Conservation (phyloP, 1,139 yeast species). For the Hansenula anomala region DNA sequence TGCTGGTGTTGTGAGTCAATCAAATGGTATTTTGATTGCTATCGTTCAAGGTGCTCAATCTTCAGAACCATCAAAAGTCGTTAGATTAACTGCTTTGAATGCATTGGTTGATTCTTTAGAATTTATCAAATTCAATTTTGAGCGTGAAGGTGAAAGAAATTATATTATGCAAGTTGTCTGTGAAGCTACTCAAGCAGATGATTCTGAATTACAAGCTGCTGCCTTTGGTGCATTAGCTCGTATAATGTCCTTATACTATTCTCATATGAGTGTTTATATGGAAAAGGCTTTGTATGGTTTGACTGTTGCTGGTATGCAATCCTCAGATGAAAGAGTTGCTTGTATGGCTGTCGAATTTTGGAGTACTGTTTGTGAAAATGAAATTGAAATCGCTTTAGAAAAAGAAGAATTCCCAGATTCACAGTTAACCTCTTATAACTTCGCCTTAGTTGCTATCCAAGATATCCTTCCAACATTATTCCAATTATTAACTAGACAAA, state of each 20-base stretch:
- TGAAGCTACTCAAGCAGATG: conserved; percentile 92
- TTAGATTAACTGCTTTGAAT: conserved; percentile 84
- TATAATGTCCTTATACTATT: conserved; percentile 86
- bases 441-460: conserved; percentile 77
- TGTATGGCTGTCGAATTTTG: conserved; percentile 99
- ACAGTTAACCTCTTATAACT: conserved; percentile 47
- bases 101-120: conserved; percentile 90
- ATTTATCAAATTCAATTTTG: conserved; percentile 84
- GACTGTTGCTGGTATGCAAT: conserved; percentile 90
- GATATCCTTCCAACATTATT: conserved; percentile 88
- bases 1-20: conserved; percentile 73
- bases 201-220: conserved; percentile 80
- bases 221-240: conserved; percentile 95
- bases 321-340: conserved; percentile 78
- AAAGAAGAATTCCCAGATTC: conserved; percentile 54
- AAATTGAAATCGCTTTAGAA: conserved; percentile 71
- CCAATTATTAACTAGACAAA: conserved; percentile 76
- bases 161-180: conserved; percentile 98
- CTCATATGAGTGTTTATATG: conserved; percentile 91
- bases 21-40: conserved; percentile 90
- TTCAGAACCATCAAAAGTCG: conserved; percentile 67
- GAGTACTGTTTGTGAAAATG: conserved; percentile 97
- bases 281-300: conserved; percentile 91
- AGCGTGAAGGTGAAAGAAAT: conserved; percentile 90
- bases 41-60: conserved; percentile 95